phyloP scores from a whole-genome alignment of 352 stramenopile species.

The Phytophthora constricta region DNA sequence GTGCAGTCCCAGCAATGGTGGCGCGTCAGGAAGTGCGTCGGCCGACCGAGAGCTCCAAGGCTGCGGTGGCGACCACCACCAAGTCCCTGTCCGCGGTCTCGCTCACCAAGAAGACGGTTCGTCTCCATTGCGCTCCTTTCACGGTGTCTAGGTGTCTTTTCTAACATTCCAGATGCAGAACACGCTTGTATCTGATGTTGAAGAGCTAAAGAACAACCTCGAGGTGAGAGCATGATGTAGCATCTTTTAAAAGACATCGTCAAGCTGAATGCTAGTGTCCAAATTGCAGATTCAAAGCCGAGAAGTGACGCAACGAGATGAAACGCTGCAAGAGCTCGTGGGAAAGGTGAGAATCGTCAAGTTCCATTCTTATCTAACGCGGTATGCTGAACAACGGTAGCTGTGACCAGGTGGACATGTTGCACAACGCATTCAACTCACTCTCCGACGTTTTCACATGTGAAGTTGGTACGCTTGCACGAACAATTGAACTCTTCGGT shows the following conservation, averaged over 20 bases:
- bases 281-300: constrained; percentile 45
- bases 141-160: too few relatives aligned
- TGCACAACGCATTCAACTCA: constrained; percentile 64
- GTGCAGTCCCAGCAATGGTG: constrained; percentile 12
- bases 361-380: neutral
- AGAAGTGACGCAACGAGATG: constrained; percentile 56
- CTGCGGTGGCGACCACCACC: constrained; percentile 46
- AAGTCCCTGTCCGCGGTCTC: constrained; percentile 65
- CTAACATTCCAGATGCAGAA: too few relatives aligned
- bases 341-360: constrained; percentile 30
- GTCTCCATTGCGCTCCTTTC: neutral
- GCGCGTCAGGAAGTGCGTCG: constrained; percentile 27
- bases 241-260: neutral
- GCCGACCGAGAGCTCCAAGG: constrained; percentile 57
- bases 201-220: constrained; percentile 65
- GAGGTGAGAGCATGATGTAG: constrained; percentile 28
- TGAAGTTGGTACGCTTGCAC: constrained; percentile 52
- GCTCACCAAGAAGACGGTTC: constrained; percentile 66
- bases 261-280: constrained; percentile 2
- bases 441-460: constrained; percentile 65
- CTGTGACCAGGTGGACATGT: constrained; percentile 43
- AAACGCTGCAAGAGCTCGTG: constrained; percentile 51
- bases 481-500: too few relatives aligned
- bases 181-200: constrained; percentile 52
- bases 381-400: neutral